phyloP scores from a whole-genome alignment of 75 land plant species.

The Gnetum montanum region DNA sequence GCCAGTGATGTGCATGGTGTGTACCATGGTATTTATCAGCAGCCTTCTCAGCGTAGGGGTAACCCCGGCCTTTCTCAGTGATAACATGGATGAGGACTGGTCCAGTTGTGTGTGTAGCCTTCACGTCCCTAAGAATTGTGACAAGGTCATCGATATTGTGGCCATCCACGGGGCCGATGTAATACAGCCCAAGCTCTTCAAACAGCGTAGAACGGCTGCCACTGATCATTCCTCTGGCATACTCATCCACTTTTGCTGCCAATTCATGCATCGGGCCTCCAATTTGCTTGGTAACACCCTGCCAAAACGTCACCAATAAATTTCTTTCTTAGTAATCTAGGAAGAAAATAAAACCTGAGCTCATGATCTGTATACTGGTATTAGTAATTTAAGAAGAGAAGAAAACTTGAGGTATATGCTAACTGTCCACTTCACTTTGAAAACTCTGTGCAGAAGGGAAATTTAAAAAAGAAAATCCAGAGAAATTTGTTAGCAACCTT shows the following conservation, averaged over 20 bases:
- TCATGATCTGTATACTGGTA: no score
- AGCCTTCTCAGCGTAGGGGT: slow-evolving; percentile 78
- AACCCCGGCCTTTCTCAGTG: slow-evolving; percentile 87
- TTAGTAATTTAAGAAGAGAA: no score
- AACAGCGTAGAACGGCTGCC: slow-evolving; percentile 76
- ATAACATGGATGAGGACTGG: slow-evolving; percentile 82
- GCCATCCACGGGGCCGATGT: slow-evolving; percentile 89
- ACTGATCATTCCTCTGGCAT: slow-evolving; percentile 93
- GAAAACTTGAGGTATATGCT: no score
- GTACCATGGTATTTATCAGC: slow-evolving; percentile 85
- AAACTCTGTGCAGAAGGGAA: background rate
- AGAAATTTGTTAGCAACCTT: no score
- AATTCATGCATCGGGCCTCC: slow-evolving; percentile 78
- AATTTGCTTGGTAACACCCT: slow-evolving; percentile 81
- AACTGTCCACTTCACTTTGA: background rate
- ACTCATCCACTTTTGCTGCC: slow-evolving; percentile 88
- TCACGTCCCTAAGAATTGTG: slow-evolving; percentile 70
- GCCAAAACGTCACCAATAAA: slow-evolving; percentile 1
- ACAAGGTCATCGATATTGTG: slow-evolving; percentile 70
- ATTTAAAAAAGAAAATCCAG: no score
- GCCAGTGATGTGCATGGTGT: no score
- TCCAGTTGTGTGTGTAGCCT: slow-evolving; percentile 62
- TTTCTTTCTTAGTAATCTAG: background rate
- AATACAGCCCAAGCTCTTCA: slow-evolving; percentile 87
- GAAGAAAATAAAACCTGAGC: background rate